Evolutionary conservation across 1,284 basidiomycete genomes (phyloP).

Genomic region (Ceratobasidium sp.): DNA sequence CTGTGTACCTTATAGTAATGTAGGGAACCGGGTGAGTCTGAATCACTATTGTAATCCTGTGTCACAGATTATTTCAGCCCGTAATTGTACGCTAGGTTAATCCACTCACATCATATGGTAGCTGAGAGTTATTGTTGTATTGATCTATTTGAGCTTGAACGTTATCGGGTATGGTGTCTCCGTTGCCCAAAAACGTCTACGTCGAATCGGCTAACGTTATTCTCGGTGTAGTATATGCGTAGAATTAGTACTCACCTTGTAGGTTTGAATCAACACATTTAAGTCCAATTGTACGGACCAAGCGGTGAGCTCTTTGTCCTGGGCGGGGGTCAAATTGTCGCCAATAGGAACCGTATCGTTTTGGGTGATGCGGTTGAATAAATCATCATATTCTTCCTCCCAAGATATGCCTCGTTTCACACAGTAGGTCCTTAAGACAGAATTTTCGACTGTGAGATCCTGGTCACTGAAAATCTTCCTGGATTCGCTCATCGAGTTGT

Average conservation of each 20-base stretch:
- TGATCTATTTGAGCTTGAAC: conserved; percentile 19
- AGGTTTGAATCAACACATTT: conserved; percentile 10
- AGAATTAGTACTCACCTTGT: neutral
- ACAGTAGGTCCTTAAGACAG: neutral
- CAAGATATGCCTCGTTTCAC: conserved; percentile 9
- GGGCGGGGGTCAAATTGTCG: neutral
- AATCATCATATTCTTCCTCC: conserved; percentile 19
- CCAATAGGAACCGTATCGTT: neutral
- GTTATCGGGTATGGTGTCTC: neutral
- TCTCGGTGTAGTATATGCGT: too few species aligned
- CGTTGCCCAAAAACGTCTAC: neutral
- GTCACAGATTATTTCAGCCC: neutral
- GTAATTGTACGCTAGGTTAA: too few species aligned
- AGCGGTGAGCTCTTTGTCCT: conserved; percentile 20
- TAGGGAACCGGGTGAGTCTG: neutral
- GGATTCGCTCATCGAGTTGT: neutral
- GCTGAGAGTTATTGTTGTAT: conserved; percentile 17
- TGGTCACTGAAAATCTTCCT: conserved; percentile 1
- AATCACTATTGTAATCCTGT: conserved; percentile 21
- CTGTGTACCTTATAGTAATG: conserved; percentile 16
- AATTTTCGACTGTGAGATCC: conserved; percentile 7
- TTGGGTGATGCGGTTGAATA: conserved; percentile 9
- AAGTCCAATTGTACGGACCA: conserved; percentile 10
- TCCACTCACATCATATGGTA: neutral
- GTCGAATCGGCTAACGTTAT: too few species aligned